Evolutionary conservation across 179 eudicot genomes (phyloP), one percentile per base, ranked within the genome.

Genomic region (Heliamphora pulchella): DNA sequence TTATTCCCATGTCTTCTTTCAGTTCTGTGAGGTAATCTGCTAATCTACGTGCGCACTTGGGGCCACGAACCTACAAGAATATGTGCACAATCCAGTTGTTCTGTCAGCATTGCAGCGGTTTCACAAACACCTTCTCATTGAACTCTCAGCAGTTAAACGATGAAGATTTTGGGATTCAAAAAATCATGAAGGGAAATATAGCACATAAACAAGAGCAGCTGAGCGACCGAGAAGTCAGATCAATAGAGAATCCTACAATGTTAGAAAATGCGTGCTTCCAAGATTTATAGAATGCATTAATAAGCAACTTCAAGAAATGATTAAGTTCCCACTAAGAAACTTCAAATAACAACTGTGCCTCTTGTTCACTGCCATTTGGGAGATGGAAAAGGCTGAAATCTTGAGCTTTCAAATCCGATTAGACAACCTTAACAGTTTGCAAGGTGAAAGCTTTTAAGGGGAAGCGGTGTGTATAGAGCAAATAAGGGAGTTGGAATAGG

Each of bases 41-140:
- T 48, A 91, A 84, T 82, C 89, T 91, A 55, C 93, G 78, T 9
- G 98, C 97, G 81, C 98, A 94, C 79, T 87, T 91, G 22, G 98
- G 98, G 41, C 98, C 98, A 6, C 98, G 97, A 63, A 94, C 96
- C 96, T 94, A 76, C 78, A 78, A 74, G 72, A 62, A 15, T 39
- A 82, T 31, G 51, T 41, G 3, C 67, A 75, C 8, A 41, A 58
- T 31, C 15, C 54, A 75, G 41, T 75, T 11, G 7, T 41, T 14
- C n/a, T 41, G 14, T 11, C 48, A 4, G 1, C n/a, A 0, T 11
- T 1, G 5, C 15, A 13, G 11, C 48, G n/a, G 41, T 9, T 39
- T 67, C 71, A 67, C 7, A 14, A 41, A 1, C 31, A 3, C 47
- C 48, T 67, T 54, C 11, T 6, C 3, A 64, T 64, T 22, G 14